phyloP scores from a whole-genome alignment of 2,329 filamentous ascomycete species.

The Nectriaceae sp. region DNA sequence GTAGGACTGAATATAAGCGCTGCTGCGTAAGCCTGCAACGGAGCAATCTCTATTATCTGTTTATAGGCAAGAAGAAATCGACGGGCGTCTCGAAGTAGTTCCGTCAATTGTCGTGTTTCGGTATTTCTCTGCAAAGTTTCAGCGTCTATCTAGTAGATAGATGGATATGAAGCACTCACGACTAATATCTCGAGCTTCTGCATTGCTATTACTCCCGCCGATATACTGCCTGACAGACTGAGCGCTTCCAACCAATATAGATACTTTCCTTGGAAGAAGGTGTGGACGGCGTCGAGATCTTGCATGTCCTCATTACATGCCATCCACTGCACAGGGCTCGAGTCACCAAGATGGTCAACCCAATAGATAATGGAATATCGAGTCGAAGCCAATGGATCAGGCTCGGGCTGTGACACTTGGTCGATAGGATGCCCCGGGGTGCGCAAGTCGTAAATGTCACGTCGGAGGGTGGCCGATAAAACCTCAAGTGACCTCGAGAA shows the following conservation, averaged over 20 bases:
- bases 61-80: constrained; percentile 30
- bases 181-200: constrained; percentile 15
- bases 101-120: background rate
- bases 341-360: constrained; percentile 19
- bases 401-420: constrained; percentile 9
- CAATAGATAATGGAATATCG: constrained; percentile 21
- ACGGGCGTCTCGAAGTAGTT: constrained; percentile 29
- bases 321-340: background rate
- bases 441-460: constrained; percentile 38
- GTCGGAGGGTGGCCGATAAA: constrained; percentile 27
- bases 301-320: background rate
- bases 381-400: constrained; percentile 15
- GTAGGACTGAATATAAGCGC: constrained; percentile 35
- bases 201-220: constrained; percentile 24
- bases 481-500: constrained; percentile 38
- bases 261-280: constrained; percentile 33
- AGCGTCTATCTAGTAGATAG: background rate
- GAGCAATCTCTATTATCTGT: constrained; percentile 26
- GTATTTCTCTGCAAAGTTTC: background rate
- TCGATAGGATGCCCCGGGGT: constrained; percentile 10
- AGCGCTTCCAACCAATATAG: constrained; percentile 7
- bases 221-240: constrained; percentile 9
- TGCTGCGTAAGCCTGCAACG: constrained; percentile 36
- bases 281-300: background rate
- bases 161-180: constrained; percentile 8